Evolutionary conservation across 306 rosid species (phyloP), one percentile per base, ranked within the genome.

Genomic region (Glycine latifolia): DNA sequence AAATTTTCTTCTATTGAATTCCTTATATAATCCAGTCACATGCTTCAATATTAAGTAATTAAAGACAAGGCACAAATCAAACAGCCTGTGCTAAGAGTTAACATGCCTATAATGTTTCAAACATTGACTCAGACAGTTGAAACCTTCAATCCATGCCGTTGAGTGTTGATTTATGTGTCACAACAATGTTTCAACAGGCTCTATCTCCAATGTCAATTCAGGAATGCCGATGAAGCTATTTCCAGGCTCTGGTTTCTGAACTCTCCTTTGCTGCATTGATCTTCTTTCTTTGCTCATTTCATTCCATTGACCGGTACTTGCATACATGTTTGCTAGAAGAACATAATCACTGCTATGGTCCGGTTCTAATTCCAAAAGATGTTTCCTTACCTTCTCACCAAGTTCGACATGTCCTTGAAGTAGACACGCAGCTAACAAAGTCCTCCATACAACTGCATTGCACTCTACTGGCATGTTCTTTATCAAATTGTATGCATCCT

Each of bases 401-500:
- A 92, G 86, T 71, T 85, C 85, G 70, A 91, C 71, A 2, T 87
- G 17, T 59, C 90, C 91, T 66, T 94, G 93, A 81, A 84, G 26
- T 78, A 85, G 77, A 81, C 97, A 90, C 0, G 97, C 89, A 4
- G 94, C 91, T 76, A 92, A 81, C 72, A 92, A 77, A 7, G 93
- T 84, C 87, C 97, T 92, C 97, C 94, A 92, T 16, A 89, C 85
- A 62, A 92, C 67, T n/a, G 94, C 92, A 85, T 92, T 89, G 79
- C 97, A 77, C 67, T 88, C 86, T 62, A 87, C 43, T 5, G 97
- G 88, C 97, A 91, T 89, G 71, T 78, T 83, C 79, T 50, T 62
- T 65, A 91, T 87, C 85, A 89, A 85, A 26, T 50, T 41, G 77
- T 88, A 91, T 15, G 94, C 97, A 79, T 90, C 94, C 73, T 87